Conservation (phyloP, 2,329 filamentous ascomycete genomes). For the Phialemonium atrogriseum region DNA sequence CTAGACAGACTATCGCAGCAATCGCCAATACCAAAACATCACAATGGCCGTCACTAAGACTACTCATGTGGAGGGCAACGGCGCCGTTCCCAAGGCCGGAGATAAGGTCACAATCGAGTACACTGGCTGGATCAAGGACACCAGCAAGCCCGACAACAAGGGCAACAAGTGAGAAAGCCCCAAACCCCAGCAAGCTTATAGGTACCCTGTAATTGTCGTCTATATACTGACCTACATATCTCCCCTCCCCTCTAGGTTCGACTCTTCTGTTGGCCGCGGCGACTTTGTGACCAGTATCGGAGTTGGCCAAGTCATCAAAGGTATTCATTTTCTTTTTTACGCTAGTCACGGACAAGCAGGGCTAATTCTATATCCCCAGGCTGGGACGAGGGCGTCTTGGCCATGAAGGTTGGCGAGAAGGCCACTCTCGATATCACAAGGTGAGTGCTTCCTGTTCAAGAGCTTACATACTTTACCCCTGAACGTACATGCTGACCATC, state of each 20-base stretch:
- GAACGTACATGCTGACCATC: constrained; percentile 10
- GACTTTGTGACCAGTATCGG: constrained; percentile 76
- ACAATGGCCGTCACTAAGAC: constrained; percentile 70
- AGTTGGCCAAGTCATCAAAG: constrained; percentile 75
- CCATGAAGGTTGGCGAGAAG: constrained; percentile 89
- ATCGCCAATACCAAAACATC: constrained; percentile 11
- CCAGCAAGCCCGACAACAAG: constrained; percentile 50
- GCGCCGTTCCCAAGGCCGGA: constrained; percentile 51
- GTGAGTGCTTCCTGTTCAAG: no score
- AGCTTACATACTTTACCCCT: no score
- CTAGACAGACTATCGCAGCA: constrained; percentile 1
- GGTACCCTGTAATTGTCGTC: no score
- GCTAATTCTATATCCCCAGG: constrained; percentile 37
- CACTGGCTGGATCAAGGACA: constrained; percentile 77
- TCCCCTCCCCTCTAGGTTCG: constrained; percentile 56
- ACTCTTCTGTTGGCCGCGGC: constrained; percentile 70
- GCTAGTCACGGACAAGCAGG: not conserved
- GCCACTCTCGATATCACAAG: constrained; percentile 72
- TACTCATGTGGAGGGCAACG: constrained; percentile 51
- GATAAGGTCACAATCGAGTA: constrained; percentile 84
- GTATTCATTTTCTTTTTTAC: constrained; percentile 37
- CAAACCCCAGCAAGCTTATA: no score
- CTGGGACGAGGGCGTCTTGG: constrained; percentile 76
- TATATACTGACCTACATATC: constrained; percentile 11
- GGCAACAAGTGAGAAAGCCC: constrained; percentile 52